Evolutionary conservation across 148 eudicot genomes (phyloP).

Genomic region (Arbutus unedo): DNA sequence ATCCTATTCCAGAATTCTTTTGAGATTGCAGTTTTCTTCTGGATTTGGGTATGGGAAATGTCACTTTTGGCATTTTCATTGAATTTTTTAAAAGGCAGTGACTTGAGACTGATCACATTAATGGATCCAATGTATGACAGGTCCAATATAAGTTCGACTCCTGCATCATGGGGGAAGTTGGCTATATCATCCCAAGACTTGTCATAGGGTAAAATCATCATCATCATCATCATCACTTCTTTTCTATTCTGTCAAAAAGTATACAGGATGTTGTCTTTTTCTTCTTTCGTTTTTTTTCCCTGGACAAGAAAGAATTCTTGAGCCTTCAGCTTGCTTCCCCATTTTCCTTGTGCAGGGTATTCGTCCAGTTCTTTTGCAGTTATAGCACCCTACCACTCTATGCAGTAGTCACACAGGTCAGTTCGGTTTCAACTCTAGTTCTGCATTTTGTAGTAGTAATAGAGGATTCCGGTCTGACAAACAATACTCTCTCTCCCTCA

Average conservation of each 20-base stretch:
- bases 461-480: neutral
- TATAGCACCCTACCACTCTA: conserved; percentile 6
- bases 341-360: neutral
- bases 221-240: no score
- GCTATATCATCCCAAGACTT: conserved; percentile 9
- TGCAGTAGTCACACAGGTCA: neutral
- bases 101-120: neutral
- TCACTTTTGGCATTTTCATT: neutral
- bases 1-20: conserved; percentile 32
- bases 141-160: conserved; percentile 1
- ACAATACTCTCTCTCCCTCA: no score
- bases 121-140: neutral
- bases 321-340: neutral
- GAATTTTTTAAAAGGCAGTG: neutral
- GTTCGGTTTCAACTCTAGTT: neutral
- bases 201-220: neutral
- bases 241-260: no score
- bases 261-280: no score
- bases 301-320: neutral
- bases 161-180: conserved; percentile 1
- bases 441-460: neutral
- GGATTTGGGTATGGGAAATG: conserved; percentile 17
- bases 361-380: conserved; percentile 3
- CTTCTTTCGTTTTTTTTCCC: neutral
- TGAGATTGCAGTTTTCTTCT: conserved; percentile 32